Evolutionary conservation across 1,284 basidiomycete species (phyloP), one percentile per base, ranked within the genome.

Genomic region (Blastosporella zonata): DNA sequence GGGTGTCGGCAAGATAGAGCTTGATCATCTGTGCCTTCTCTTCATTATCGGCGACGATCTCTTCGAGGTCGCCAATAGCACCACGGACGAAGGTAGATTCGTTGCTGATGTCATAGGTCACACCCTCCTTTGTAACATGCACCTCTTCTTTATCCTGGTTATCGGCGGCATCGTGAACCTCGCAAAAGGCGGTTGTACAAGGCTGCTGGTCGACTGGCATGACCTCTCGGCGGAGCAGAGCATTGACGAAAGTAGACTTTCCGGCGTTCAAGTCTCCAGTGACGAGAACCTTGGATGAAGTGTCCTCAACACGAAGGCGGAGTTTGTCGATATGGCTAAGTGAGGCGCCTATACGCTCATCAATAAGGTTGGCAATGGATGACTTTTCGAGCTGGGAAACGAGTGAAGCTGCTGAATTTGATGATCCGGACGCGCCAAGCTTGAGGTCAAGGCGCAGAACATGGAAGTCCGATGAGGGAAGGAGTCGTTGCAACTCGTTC

Each of bases 211-310:
- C 97, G 52, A 94, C 87, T 2, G 97, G 95, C 87, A 99, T 93
- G 44, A 97, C 84, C 66, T 90, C 87, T 37, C 89, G 83, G 47
- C 92, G 77, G 6, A 97, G 79, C 28, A 99, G 74, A 1, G 95
- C 91, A 62, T 99, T 99, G 67, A 99, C 93, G 62, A 99, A 90
- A 0, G 97, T 99, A 27, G 94, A 97, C 71, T 99, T 99, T 61
- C 97, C 97, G 25, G 97, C 91, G 65, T 99, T 99, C 52, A 99
- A 79, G 67, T 99, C 97, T 57, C 97, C 97, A n/a, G 97, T 99
- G 53, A 99, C 93, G 54, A 99, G 83, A 38, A 99, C 95, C 65
- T 97, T 94, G 59, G 93, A 96, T 10, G 93, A 91, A 2, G 85
- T 93, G 67, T 98, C 96, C 63, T 90, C 78, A 17, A 99, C 87